Percentiles rank a stretch among this genome's conserved stretches.
Evolutionary conservation across 2,329 filamentous ascomycete species (phyloP).

Genomic region (Fusarium albidum): DNA sequence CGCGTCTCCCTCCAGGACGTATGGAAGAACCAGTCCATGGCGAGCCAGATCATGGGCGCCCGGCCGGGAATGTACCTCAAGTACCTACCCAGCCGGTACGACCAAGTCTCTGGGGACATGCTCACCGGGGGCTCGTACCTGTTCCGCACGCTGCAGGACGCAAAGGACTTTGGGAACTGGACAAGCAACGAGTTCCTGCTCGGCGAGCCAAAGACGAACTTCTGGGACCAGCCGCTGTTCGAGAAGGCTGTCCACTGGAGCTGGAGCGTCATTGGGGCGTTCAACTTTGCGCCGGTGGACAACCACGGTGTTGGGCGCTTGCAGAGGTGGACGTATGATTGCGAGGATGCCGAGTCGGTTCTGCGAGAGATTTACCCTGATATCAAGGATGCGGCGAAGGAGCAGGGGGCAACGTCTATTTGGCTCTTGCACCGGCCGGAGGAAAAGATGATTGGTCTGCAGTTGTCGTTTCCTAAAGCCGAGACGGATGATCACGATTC

Average conservation of each 20-base stretch:
- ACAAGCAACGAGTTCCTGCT: constrained; percentile 34
- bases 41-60: constrained; percentile 28
- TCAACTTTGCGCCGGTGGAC: constrained; percentile 22
- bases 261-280: constrained; percentile 32
- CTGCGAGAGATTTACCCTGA: constrained; percentile 31
- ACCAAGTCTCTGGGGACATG: constrained; percentile 27
- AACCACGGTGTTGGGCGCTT: constrained; percentile 26
- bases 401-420: constrained; percentile 21
- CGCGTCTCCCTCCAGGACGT: constrained; percentile 27
- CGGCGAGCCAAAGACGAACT: constrained; percentile 29
- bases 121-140: constrained; percentile 30
- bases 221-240: constrained; percentile 34
- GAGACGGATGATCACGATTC: constrained; percentile 8
- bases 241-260: constrained; percentile 16
- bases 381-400: constrained; percentile 25
- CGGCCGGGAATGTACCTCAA: constrained; percentile 34
- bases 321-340: constrained; percentile 31
- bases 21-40: constrained; percentile 26
- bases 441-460: constrained; percentile 24
- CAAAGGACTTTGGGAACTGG: constrained; percentile 24
- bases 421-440: constrained; percentile 27
- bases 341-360: constrained; percentile 13
- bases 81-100: constrained; percentile 23
- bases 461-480: constrained; percentile 22
- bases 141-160: constrained; percentile 24